Evolutionary conservation across 2,329 filamentous ascomycete genomes (phyloP).

Genomic region (Diaporthe destruens): DNA sequence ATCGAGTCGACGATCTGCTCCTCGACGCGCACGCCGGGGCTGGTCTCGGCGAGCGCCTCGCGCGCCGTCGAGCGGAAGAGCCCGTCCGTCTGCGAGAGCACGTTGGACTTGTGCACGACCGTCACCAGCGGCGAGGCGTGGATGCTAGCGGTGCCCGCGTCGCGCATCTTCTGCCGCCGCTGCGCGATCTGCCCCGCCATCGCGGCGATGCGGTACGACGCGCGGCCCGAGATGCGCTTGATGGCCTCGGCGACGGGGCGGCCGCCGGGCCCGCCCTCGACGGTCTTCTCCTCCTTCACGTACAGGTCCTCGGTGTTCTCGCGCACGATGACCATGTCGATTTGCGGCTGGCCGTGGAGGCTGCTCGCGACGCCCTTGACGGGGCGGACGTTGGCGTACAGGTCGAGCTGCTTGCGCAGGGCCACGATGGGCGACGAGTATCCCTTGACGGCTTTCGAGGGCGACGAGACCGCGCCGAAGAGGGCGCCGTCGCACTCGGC

Average conservation of each 20-base stretch:
- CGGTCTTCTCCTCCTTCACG: conserved; percentile 95
- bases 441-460: conserved; percentile 88
- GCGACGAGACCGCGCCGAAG: conserved; percentile 95
- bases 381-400: conserved; percentile 97
- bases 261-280: conserved; percentile 73
- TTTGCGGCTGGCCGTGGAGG: conserved; percentile 64
- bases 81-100: conserved; percentile 95
- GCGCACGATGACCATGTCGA: conserved; percentile 97
- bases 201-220: conserved; percentile 85
- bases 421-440: conserved; percentile 98
- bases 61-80: conserved; percentile 89
- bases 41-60: conserved; percentile 74
- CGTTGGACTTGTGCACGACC: conserved; percentile 98
- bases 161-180: conserved; percentile 84
- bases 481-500: conserved; percentile 95
- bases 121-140: conserved; percentile 84
- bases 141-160: conserved; percentile 69
- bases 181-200: conserved; percentile 97
- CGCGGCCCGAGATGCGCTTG: conserved; percentile 93
- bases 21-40: conserved; percentile 75
- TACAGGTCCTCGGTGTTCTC: conserved; percentile 99
- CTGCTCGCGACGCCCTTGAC: conserved; percentile 85
- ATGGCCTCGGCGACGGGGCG: conserved; percentile 95
- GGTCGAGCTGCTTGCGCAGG: conserved; percentile 91
- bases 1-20: conserved; percentile 99